Percentiles rank a stretch among this genome's conserved stretches.
Evolutionary conservation across 2,329 filamentous ascomycete genomes (phyloP).

Genomic region (Geosmithia flava): DNA sequence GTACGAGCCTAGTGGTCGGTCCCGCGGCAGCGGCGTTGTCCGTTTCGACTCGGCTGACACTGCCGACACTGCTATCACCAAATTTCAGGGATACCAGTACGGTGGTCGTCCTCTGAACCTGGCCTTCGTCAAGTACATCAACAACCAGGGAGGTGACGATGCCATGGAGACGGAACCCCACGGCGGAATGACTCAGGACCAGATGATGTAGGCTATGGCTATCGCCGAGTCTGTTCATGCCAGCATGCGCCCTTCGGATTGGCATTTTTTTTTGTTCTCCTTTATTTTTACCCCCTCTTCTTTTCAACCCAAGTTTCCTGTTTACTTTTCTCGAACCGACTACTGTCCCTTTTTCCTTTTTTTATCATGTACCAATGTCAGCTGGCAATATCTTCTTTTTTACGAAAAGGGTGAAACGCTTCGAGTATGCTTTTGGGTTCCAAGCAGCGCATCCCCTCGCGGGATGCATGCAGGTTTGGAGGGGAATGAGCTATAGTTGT

Average conservation of each 20-base stretch:
- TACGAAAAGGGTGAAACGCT: neutral
- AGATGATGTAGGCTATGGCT: slow-evolving; percentile 65
- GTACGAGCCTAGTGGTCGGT: slow-evolving; percentile 93
- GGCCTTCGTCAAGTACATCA: slow-evolving; percentile 88
- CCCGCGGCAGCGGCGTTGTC: slow-evolving; percentile 91
- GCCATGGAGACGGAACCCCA: slow-evolving; percentile 75
- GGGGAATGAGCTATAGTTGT: neutral
- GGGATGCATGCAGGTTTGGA: neutral
- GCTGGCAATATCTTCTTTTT: neutral
- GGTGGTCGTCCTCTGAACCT: slow-evolving; percentile 87
- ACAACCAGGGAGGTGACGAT: slow-evolving; percentile 54
- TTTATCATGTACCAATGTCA: neutral
- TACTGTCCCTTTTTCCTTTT: neutral
- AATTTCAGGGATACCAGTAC: slow-evolving; percentile 97
- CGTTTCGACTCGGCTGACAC: slow-evolving; percentile 76
- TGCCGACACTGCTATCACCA: slow-evolving; percentile 86
- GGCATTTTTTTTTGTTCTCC: neutral
- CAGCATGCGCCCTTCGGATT: neutral
- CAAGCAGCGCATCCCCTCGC: neutral
- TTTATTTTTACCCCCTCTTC: neutral
- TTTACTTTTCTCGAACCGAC: neutral
- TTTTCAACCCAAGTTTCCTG: neutral
- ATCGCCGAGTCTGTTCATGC: neutral
- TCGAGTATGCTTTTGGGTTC: neutral
- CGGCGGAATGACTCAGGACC: slow-evolving; percentile 79